Base-by-base conservation (phyloP, 139 green algal genomes). In the Chlamydomonas schloesseri region DNA sequence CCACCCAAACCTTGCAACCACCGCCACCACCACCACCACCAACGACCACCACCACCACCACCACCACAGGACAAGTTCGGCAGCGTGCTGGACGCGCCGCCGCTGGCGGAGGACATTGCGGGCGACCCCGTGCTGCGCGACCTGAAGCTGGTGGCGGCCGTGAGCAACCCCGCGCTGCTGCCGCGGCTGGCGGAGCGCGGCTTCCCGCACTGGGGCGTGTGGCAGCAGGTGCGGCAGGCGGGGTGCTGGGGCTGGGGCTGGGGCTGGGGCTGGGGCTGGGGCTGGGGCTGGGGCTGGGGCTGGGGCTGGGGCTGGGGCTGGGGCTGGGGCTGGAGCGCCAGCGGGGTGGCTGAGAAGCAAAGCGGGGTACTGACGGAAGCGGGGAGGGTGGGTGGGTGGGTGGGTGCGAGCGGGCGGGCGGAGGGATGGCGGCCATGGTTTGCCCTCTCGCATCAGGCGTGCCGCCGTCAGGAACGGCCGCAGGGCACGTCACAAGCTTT, bases 71-170 rank as follows among this genome's bases (percentile, higher is more conserved):
- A 93, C 88, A 91, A 60, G 75, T 87, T 92, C 73, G 94, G 94
- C 60, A 84, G 71, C 1, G 90, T 98, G 14, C 76, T 94, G 74
- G 95, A 98, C 88, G 91, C 83, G 23, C 94, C 95, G 28, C 83
- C 95, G 0, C 83, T 98, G 57, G 89, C 90, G 0, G 93, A 98
- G 58, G 92, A 94, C 13, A 89, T 98, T 0, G 91, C 89, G 24
- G 47, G 14, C 2, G 78, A 84, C 64, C 78, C 78, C 8, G 9
- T 76, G 65, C 78, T 84, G 58, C 78, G 78, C 53, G 50, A 76
- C 55, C 75, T 89, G n/a, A 91, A 92, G 70, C 79, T 95, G 9
- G 64, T 94, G 3, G 90, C 90, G 14, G 84, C 83, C 4, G 83
- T 85, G 23, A 58, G 60, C 21, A 81, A 90, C 64, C 29, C 73